Evolutionary conservation across 768 basidiomycete genomes (phyloP), one percentile per base, ranked within the genome.

Genomic region (Paxillus ammoniavirescens): DNA sequence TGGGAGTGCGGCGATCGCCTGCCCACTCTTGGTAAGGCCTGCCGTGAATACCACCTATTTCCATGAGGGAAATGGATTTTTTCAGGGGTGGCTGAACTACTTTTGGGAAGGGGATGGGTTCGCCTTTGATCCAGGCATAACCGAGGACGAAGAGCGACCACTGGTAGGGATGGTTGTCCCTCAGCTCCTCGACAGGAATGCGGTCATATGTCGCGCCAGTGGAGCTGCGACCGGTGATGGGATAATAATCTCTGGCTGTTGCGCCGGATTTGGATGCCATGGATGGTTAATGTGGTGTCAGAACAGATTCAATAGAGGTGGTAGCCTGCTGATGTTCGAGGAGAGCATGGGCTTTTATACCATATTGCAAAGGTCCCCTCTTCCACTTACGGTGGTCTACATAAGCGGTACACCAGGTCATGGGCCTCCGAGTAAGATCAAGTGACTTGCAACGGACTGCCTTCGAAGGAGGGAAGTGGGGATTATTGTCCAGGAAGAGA

Each of bases 21-120:
- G 55, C 28, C 53, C 61, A 67, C 50, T 68, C 60, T 10, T 18
- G 42, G 35, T 64, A 67, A 2, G 66, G 66, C 42, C 54, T 67
- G 7, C 65, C 65, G 23, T 65, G 65, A 26, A 66, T 59, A 7
- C 31, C 60, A 6, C 52, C 64, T 14, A 68, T 56, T 47, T 68
- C 59, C 61, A 66, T 61, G 45, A 50, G 49, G 18, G 59, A 54
- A n/a, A 50, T 53, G 12, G 49, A 26, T 4, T 21, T 6, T 10
- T 42, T 48, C 46, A 53, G 42, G 3, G 43, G 37, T 21, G 55
- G 67, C 14, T 60, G 59, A 26, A 57, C 54, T 8, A 61, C 59
- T 10, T 58, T 46, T 17, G 35, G 33, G 33, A 42, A 50, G 30
- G 40, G 41, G 46, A 21, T 31, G 18, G 26, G 26, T 9, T 8